Evolutionary conservation across 768 basidiomycete species (phyloP).

Genomic region (Termitomyces sp.): DNA sequence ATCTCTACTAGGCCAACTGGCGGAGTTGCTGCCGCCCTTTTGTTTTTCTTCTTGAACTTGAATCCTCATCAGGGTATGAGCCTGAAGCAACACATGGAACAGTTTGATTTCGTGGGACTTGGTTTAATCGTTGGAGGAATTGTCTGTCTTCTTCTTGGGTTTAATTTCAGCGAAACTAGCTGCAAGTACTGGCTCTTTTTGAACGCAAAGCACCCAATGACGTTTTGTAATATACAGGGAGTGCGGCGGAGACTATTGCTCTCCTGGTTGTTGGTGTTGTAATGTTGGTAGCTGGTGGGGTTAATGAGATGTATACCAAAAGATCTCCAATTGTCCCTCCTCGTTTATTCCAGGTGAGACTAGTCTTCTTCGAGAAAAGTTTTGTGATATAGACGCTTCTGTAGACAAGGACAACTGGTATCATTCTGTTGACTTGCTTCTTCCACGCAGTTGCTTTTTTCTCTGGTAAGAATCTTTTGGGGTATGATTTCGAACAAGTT

Average conservation of each 20-base stretch:
- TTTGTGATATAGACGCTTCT: not conserved
- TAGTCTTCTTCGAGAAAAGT: not conserved
- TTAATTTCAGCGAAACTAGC: constrained; percentile 61
- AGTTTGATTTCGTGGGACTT: constrained; percentile 74
- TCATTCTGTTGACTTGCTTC: constrained; percentile 53
- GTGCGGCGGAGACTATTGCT: constrained; percentile 51
- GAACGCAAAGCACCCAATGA: not conserved
- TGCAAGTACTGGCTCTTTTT: constrained; percentile 39
- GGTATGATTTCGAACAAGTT: not conserved
- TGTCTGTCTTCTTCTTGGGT: constrained; percentile 66
- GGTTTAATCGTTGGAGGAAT: constrained; percentile 57
- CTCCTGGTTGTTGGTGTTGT: constrained; percentile 55
- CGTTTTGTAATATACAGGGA: constrained; percentile 37
- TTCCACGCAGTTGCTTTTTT: constrained; percentile 66
- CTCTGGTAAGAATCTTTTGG: constrained; percentile 26
- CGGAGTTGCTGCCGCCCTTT: constrained; percentile 51
- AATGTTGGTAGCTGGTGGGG: constrained; percentile 41
- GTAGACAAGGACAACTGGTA: constrained; percentile 68
- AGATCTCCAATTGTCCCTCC: constrained; percentile 72
- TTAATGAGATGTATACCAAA: constrained; percentile 59
- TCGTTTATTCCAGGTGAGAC: constrained; percentile 61
- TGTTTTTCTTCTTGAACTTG: constrained; percentile 76
- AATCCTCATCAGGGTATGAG: constrained; percentile 65
- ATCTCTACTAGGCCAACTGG: constrained; percentile 58
- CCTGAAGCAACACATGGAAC: constrained; percentile 49